phyloP scores from a whole-genome alignment of 106 monocot genomes.

The Dendrobium chrysotoxum region DNA sequence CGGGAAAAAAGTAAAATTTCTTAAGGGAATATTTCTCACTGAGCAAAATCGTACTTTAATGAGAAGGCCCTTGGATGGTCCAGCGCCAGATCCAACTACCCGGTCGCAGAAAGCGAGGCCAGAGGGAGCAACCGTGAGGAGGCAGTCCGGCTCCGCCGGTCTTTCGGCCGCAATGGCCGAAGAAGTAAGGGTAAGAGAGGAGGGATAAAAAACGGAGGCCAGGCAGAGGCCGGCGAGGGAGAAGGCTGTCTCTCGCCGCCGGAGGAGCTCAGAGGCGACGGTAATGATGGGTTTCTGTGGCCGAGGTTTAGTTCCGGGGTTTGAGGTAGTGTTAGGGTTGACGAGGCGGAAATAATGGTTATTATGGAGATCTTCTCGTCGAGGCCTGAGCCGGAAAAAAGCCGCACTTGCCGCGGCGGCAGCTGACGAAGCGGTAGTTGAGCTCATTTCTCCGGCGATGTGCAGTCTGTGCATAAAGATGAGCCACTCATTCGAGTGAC shows the following conservation, averaged over 20 bases:
- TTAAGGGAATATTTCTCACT: neutral
- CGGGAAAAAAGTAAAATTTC: neutral
- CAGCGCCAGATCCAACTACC: conserved; percentile 55
- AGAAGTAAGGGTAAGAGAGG: conserved; percentile 9
- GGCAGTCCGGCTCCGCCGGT: conserved; percentile 19
- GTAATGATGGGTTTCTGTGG: neutral
- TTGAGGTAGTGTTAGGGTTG: neutral
- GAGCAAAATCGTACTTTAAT: conserved; percentile 49
- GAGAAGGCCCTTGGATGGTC: conserved; percentile 71
- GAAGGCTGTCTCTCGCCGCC: conserved; percentile 39
- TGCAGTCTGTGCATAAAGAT: too few species aligned
- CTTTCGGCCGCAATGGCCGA: conserved; percentile 7
- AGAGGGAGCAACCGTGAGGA: conserved; percentile 48
- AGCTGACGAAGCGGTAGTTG: neutral
- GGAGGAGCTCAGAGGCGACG: neutral
- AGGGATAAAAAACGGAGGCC: neutral
- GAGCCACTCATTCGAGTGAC: neutral
- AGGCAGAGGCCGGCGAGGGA: conserved; percentile 19
- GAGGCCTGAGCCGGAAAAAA: neutral
- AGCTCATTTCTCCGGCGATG: conserved; percentile 5
- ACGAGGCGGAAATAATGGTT: neutral
- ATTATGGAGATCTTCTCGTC: neutral
- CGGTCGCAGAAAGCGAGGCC: conserved; percentile 85
- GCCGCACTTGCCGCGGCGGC: neutral
- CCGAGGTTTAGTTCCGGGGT: conserved; percentile 7